Evolutionary conservation across 2,329 filamentous ascomycete species (phyloP), one percentile per base, ranked within the genome.

Genomic region (Aspergillus sp.): DNA sequence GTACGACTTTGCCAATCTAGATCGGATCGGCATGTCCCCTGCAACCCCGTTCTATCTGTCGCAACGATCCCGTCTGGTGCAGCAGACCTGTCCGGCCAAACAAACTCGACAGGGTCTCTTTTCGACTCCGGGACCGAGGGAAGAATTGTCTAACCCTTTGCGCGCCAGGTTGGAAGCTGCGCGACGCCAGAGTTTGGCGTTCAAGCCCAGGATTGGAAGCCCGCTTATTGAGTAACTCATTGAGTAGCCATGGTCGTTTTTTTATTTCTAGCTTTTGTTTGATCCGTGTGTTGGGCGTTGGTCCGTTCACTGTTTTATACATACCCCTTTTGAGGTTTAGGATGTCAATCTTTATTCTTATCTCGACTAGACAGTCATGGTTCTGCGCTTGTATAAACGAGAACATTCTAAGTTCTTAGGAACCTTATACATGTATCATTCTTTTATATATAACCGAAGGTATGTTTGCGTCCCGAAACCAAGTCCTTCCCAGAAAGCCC

Each of bases 161-260:
- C 73, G 84, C 56, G 78, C 83, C 71, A 78, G 85, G 45, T 74
- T 92, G 55, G 84, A 89, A 78, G 84, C 86, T 10, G 88, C 88
- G 0, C 79, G 88, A 55, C 80, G 89, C 55, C 91, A 89, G 81
- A 93, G 87, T 65, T 68, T 91, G 69, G 87, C 89, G 65, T 91
- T 86, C 75, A 87, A 87, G 29, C 89, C 88, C 25, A 88, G 88
- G 72, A 75, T 90, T 53, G 86, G 82, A 16, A 92, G 88, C 69
- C 89, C 88, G 2, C 73, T 92, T 60, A 80, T 83, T 21, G 83
- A 78, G 40, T 67, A 60, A 61, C 53, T 55, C 43, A 23, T 42
- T 54, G 25, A 10, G 25, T 29, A 3, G 25, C 9, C 11, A 29
- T 29, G 25, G 7, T 4, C 6, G 25, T 10, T 7, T 10, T 29